These are phyloP conservation scores for Plantago lanceolata DNA, from an alignment of 305 asterid species.

Conservation along the genomic window DNA sequence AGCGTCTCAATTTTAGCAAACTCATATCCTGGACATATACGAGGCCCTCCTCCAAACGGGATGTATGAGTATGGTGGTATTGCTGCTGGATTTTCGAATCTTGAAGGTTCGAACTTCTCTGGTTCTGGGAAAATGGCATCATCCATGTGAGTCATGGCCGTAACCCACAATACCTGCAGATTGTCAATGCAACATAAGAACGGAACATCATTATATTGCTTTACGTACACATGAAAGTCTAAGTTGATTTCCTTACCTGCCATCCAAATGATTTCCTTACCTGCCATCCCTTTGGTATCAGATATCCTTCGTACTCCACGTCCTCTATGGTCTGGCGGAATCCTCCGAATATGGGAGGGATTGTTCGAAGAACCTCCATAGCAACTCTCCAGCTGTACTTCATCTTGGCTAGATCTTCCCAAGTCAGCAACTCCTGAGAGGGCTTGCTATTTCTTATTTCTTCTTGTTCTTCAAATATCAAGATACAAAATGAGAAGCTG, in stretches of 20 bases:
- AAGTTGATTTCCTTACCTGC: slow-evolving; percentile 45
- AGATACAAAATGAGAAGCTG: not conserved
- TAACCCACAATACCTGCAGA: slow-evolving; percentile 58
- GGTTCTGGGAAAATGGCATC: slow-evolving; percentile 46
- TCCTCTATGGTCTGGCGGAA: slow-evolving; percentile 53
- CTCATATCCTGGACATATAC: slow-evolving; percentile 71
- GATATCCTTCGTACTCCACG: slow-evolving; percentile 52
- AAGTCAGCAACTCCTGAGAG: slow-evolving; percentile 38
- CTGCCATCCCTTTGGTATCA: slow-evolving; percentile 80
- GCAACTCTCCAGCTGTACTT: slow-evolving; percentile 75
- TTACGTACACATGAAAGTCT: not conserved
- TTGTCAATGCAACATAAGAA: not conserved
- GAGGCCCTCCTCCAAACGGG: slow-evolving; percentile 67
- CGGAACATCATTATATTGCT: not conserved
- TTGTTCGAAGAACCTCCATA: slow-evolving; percentile 53
- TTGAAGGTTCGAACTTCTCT: slow-evolving; percentile 43
- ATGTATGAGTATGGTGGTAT: slow-evolving; percentile 53
- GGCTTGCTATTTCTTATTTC: slow-evolving; percentile 44
- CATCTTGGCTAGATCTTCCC: slow-evolving; percentile 77
- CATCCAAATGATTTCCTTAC: slow-evolving; percentile 54
- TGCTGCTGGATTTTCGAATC: slow-evolving; percentile 45
- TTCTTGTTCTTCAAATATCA: slow-evolving; percentile 49
- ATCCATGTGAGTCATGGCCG: slow-evolving; percentile 68
- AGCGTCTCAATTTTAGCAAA: slow-evolving; percentile 58
- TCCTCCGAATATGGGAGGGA: slow-evolving; percentile 64